Percentiles rank a stretch among this genome's conserved stretches.
These are phyloP conservation scores for Trypanosomatidae sp. DNA, from an alignment of 208 protist genomes.

Conservation along the genomic window DNA sequence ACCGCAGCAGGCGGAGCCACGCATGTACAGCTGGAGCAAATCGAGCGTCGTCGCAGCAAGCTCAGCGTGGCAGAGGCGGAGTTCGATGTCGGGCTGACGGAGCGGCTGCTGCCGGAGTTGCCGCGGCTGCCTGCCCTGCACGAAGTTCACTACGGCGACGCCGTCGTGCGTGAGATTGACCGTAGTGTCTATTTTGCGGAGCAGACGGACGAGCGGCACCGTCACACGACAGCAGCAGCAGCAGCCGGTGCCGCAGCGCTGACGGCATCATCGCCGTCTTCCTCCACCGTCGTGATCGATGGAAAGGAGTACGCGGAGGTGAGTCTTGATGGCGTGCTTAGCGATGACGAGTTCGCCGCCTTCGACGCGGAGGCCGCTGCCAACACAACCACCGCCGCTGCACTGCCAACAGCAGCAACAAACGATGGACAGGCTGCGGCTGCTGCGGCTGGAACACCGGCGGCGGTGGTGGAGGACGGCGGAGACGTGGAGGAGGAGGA, in stretches of 20 bases:
- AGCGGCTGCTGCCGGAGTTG: constrained; percentile 77
- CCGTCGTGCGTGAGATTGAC: constrained; percentile 78
- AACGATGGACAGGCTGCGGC: no score
- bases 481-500: constrained; percentile 14
- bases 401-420: background rate
- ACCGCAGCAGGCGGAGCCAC: constrained; percentile 3
- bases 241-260: background rate
- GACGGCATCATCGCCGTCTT: background rate
- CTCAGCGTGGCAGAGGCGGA: constrained; percentile 58
- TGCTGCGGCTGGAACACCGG: no score
- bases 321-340: constrained; percentile 18
- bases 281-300: constrained; percentile 9
- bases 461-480: background rate
- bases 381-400: background rate
- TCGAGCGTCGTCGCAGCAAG: constrained; percentile 80
- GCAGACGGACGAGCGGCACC: no score
- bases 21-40: constrained; percentile 29
- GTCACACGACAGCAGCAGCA: background rate
- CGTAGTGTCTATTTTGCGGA: constrained; percentile 41
- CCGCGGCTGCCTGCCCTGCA: constrained; percentile 70
- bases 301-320: constrained; percentile 12
- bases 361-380: constrained; percentile 23
- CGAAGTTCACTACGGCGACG: constrained; percentile 84
- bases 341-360: constrained; percentile 7
- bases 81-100: constrained; percentile 78